A percentile compares a stretch with the other conserved stretches of the same genome.
Conservation (phyloP, 2,329 filamentous ascomycete species). For the Fusarium protoensiforme region DNA sequence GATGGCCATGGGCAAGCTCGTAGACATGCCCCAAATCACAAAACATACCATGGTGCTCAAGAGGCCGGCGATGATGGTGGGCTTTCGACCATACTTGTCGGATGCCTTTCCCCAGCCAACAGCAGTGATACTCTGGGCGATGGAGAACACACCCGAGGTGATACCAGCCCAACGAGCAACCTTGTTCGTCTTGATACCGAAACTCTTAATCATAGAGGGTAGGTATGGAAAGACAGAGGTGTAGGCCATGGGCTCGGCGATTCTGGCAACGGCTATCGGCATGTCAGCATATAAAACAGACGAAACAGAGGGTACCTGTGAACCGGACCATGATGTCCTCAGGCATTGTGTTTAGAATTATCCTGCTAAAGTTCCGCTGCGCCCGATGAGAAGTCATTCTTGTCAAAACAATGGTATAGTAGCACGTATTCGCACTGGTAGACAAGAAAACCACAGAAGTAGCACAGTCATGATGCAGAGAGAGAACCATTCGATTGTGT, state of each 20-base stretch:
- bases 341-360: not conserved
- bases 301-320: constrained; percentile 16
- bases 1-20: constrained; percentile 82
- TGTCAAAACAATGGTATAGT: not conserved
- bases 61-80: constrained; percentile 79
- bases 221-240: constrained; percentile 78
- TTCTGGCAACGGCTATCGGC: constrained; percentile 75
- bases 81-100: constrained; percentile 84
- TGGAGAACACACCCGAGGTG: constrained; percentile 77
- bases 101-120: constrained; percentile 81
- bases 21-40: constrained; percentile 86
- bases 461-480: not conserved
- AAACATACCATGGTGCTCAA: constrained; percentile 84
- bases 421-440: not conserved
- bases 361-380: constrained; percentile 22
- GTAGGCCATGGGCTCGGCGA: constrained; percentile 79
- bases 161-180: constrained; percentile 86
- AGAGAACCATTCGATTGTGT: not conserved
- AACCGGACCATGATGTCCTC: constrained; percentile 24
- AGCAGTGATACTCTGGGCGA: constrained; percentile 77
- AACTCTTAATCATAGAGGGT: constrained; percentile 86
- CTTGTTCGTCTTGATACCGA: constrained; percentile 76
- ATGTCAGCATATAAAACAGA: constrained; percentile 47
- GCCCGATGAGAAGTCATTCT: constrained; percentile 35
- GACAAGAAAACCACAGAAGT: not conserved